Evolutionary conservation across 1,139 yeast species (phyloP).

Genomic region (Pneumocystis wakefieldiae): DNA sequence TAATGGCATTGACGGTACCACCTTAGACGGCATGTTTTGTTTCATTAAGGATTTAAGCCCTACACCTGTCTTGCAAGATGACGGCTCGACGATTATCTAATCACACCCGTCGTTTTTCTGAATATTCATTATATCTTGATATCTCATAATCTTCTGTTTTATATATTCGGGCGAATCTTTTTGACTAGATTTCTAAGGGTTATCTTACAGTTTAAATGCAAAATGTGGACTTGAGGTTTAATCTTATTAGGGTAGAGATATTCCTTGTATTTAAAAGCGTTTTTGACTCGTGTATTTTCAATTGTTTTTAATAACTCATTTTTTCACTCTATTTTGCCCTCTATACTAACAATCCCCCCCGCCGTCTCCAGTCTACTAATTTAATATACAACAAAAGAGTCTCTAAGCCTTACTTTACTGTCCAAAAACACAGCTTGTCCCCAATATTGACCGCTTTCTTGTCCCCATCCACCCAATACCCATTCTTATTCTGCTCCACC

Average conservation of each 20-base stretch:
- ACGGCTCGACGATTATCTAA: background rate
- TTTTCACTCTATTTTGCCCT: background rate
- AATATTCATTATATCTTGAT: background rate
- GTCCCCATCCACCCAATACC: constrained; percentile 10
- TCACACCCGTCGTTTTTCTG: background rate
- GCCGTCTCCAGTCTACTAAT: background rate
- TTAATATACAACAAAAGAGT: background rate
- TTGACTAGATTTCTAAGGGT: background rate
- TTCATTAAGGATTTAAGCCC: constrained; percentile 1
- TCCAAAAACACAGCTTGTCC: background rate
- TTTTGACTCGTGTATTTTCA: background rate
- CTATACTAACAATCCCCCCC: background rate
- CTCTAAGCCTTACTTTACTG: background rate
- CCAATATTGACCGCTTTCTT: background rate
- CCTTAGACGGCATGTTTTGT: background rate
- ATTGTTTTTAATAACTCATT: background rate
- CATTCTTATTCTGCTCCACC: constrained; percentile 9
- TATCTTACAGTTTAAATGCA: background rate
- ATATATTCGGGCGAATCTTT: background rate
- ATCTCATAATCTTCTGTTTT: background rate
- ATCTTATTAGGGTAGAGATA: background rate
- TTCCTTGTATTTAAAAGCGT: background rate
- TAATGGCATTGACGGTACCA: background rate
- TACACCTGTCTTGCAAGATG: background rate
- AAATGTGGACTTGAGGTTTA: background rate